Evolutionary conservation across 495 filamentous ascomycete species (phyloP).

Genomic region (Xylaria cubensis): DNA sequence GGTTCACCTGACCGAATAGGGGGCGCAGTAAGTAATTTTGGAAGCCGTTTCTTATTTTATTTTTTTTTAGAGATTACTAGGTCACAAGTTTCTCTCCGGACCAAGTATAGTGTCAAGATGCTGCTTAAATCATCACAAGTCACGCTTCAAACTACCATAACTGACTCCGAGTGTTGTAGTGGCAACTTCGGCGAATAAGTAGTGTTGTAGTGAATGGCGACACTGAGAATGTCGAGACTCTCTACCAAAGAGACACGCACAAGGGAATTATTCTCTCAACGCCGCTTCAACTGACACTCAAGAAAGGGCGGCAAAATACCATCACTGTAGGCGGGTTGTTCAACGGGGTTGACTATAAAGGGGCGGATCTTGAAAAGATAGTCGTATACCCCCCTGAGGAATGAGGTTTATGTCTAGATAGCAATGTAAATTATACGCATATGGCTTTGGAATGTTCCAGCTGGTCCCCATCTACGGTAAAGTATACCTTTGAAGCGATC

Average conservation of each 20-base stretch:
- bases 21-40: conserved; percentile 28
- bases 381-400: conserved; percentile 52
- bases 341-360: conserved; percentile 50
- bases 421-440: not conserved
- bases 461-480: too few species aligned
- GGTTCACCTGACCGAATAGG: conserved; percentile 52
- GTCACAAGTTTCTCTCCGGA: not conserved
- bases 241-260: conserved; percentile 53
- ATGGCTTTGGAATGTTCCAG: too few species aligned
- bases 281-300: conserved; percentile 46
- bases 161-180: conserved; percentile 22
- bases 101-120: not conserved
- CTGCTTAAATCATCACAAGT: not conserved
- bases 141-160: not conserved
- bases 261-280: conserved; percentile 54
- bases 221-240: conserved; percentile 42
- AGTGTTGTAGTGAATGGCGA: conserved; percentile 53
- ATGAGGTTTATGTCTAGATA: not conserved
- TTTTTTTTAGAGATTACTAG: too few species aligned
- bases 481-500: too few species aligned
- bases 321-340: conserved; percentile 51
- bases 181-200: conserved; percentile 51
- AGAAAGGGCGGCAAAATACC: conserved; percentile 46
- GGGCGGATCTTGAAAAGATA: conserved; percentile 51
- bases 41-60: not conserved